phyloP scores from a whole-genome alignment of 2,329 filamentous ascomycete genomes.

The Eutypella sp. region DNA sequence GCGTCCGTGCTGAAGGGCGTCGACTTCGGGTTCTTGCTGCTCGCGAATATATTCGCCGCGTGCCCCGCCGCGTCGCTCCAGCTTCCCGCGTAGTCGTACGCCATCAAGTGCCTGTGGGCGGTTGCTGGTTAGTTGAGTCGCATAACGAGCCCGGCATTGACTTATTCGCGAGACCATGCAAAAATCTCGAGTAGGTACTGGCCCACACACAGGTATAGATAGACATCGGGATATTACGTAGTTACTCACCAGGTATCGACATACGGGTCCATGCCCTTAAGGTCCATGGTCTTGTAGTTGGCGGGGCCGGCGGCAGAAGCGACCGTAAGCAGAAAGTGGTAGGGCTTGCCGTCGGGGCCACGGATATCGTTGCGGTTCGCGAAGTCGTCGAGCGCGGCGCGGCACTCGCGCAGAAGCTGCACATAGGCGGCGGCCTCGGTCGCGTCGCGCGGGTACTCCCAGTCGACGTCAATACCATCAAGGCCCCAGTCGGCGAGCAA shows the following conservation, averaged over 20 bases:
- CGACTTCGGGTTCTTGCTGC: conserved; percentile 41
- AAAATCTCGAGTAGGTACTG: not conserved
- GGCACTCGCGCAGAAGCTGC: conserved; percentile 36
- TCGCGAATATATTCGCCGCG: conserved; percentile 63
- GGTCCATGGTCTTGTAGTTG: conserved; percentile 46
- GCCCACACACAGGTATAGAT: not conserved
- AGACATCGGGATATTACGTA: not conserved
- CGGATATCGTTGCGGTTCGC: conserved; percentile 20
- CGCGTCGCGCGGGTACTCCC: conserved; percentile 45
- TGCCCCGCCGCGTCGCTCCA: conserved; percentile 63
- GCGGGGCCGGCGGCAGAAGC: conserved; percentile 43
- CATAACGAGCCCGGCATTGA: no score
- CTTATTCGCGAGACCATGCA: not conserved
- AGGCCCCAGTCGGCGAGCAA: conserved; percentile 65
- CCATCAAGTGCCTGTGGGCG: conserved; percentile 50
- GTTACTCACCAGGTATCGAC: conserved; percentile 47
- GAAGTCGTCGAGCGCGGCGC: conserved; percentile 29
- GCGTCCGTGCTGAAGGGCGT: conserved; percentile 67
- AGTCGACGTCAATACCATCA: conserved; percentile 53
- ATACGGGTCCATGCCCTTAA: conserved; percentile 50
- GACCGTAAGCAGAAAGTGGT: conserved; percentile 47
- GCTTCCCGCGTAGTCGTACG: conserved; percentile 65
- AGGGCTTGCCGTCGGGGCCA: conserved; percentile 11
- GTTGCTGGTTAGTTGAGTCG: not conserved
- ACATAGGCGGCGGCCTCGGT: conserved; percentile 38